phyloP scores from a whole-genome alignment of 768 basidiomycete species.

The Nidularia pulvinata region DNA sequence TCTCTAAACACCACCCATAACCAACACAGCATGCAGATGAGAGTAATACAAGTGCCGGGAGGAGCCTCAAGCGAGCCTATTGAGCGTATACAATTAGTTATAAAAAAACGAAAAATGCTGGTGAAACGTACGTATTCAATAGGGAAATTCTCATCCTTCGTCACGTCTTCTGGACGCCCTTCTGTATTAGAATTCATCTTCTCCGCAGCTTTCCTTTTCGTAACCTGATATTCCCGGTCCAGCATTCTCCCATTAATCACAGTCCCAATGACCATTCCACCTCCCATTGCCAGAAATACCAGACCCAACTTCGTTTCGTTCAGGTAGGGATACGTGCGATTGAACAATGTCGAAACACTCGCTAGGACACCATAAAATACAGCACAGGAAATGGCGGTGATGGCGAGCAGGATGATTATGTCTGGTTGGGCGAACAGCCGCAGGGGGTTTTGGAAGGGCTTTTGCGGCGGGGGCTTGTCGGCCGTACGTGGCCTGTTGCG shows the following conservation, averaged over 20 bases:
- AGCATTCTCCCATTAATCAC: constrained; percentile 59
- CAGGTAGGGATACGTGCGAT: constrained; percentile 54
- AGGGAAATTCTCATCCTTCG: constrained; percentile 41
- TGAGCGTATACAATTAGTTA: neutral
- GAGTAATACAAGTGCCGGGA: constrained; percentile 16
- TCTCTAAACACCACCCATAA: constrained; percentile 64
- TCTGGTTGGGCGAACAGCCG: constrained; percentile 54
- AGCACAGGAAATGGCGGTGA: constrained; percentile 51
- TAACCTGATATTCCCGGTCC: constrained; percentile 58
- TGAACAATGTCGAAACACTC: constrained; percentile 61
- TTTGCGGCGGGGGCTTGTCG: constrained; percentile 8
- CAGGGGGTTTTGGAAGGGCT: constrained; percentile 53
- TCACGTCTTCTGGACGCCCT: neutral
- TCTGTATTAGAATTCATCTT: too few species aligned
- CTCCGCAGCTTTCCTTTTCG: constrained; percentile 18
- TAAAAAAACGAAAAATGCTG: neutral
- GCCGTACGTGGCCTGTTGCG: neutral
- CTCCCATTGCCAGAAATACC: constrained; percentile 77
- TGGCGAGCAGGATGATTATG: constrained; percentile 48
- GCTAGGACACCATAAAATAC: constrained; percentile 64
- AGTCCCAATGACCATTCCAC: constrained; percentile 67
- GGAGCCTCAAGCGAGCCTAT: constrained; percentile 15
- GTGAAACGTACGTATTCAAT: constrained; percentile 43
- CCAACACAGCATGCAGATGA: constrained; percentile 40
- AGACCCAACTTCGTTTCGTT: constrained; percentile 69